A percentile compares a stretch with the other conserved stretches of the same genome.
These are phyloP conservation scores for Fusarium continuum DNA, from an alignment of 2,329 filamentous ascomycete genomes.

Conservation along the genomic window DNA sequence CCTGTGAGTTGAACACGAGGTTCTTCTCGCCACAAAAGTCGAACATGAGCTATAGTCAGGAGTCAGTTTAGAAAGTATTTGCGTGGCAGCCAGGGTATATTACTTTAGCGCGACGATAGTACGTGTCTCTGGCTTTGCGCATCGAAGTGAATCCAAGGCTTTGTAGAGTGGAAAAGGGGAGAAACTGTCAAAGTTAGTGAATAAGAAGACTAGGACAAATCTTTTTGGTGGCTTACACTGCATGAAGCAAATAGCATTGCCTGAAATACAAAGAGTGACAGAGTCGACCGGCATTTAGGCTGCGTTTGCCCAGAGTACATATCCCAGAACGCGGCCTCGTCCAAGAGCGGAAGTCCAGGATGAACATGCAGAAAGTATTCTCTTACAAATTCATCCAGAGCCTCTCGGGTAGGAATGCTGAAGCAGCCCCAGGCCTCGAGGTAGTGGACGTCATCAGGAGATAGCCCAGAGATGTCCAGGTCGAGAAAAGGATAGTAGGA, in stretches of 20 bases:
- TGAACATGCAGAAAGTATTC: slow-evolving; percentile 28
- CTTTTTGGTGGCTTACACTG: slow-evolving; percentile 2
- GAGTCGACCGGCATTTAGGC: neutral
- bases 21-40: slow-evolving; percentile 15
- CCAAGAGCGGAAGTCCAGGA: slow-evolving; percentile 12
- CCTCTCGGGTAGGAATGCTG: slow-evolving; percentile 12
- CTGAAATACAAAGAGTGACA: slow-evolving; percentile 22
- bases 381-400: slow-evolving; percentile 17
- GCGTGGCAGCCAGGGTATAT: fast-evolving
- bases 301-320: slow-evolving; percentile 3
- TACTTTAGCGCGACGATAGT: slow-evolving; percentile 26
- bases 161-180: slow-evolving; percentile 1
- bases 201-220: too few relatives aligned
- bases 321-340: slow-evolving; percentile 19
- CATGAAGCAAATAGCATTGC: slow-evolving; percentile 27
- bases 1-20: slow-evolving; percentile 10
- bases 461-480: slow-evolving; percentile 10
- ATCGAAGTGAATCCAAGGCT: slow-evolving; percentile 19
- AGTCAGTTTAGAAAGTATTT: neutral
- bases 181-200: slow-evolving; percentile 7
- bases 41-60: slow-evolving; percentile 5
- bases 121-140: slow-evolving; percentile 11
- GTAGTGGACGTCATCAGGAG: slow-evolving; percentile 16
- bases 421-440: slow-evolving; percentile 26
- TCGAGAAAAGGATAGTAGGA: slow-evolving; percentile 19